Evolutionary conservation across 495 filamentous ascomycete species (phyloP).

Genomic region (Aspergillus bertholletiae): DNA sequence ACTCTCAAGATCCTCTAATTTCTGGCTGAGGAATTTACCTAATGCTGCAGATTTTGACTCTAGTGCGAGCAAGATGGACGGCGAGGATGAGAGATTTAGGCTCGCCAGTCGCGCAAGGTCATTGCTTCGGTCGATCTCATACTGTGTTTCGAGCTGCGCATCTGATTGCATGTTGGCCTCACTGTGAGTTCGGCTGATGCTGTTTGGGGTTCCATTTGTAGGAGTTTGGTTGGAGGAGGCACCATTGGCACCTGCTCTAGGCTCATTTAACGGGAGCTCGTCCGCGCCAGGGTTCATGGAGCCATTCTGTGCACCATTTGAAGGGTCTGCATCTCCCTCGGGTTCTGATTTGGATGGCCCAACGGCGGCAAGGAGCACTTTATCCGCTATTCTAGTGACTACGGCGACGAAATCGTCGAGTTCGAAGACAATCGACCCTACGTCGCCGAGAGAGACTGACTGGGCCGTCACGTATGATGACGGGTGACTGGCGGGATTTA

Average conservation of each 20-base stretch:
- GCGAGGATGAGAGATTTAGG: constrained; percentile 40
- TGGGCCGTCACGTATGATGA: constrained; percentile 47
- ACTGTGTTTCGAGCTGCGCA: constrained; percentile 32
- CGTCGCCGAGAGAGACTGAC: constrained; percentile 47
- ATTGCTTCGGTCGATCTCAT: constrained; percentile 40
- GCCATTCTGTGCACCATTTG: constrained; percentile 5
- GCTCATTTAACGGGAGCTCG: background rate
- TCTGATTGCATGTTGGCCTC: constrained; percentile 17
- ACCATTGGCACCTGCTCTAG: background rate
- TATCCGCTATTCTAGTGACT: constrained; percentile 44
- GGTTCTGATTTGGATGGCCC: constrained; percentile 33
- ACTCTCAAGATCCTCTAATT: constrained; percentile 41
- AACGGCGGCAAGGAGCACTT: constrained; percentile 43
- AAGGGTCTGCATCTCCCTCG: constrained; percentile 7
- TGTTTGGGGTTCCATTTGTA: constrained; percentile 12
- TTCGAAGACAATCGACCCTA: constrained; percentile 48
- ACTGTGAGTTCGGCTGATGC: constrained; percentile 6
- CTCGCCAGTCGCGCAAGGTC: constrained; percentile 40
- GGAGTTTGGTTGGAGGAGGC: constrained; percentile 9
- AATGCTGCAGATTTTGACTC: constrained; percentile 47
- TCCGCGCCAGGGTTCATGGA: background rate
- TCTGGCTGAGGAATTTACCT: constrained; percentile 39
- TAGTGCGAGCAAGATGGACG: constrained; percentile 38
- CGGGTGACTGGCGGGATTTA: constrained; percentile 45
- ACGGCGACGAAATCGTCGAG: constrained; percentile 44